phyloP scores from a whole-genome alignment of 179 eudicot genomes.

The Drosera spatulata region DNA sequence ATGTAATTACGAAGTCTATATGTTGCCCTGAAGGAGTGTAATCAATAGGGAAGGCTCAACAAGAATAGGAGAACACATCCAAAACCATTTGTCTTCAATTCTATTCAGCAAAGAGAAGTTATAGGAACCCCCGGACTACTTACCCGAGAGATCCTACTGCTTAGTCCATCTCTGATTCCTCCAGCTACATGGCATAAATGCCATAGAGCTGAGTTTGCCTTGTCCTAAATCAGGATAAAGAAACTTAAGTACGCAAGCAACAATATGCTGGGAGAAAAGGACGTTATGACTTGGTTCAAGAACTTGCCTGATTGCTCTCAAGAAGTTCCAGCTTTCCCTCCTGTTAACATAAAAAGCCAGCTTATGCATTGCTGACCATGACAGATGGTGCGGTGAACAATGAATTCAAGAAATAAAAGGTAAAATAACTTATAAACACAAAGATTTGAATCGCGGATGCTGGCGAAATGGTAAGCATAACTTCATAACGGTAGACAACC shows the following conservation, averaged over 20 bases:
- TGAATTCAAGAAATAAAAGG: background rate
- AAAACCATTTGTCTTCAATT: no score
- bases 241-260: slow-evolving; percentile 4
- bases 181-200: slow-evolving; percentile 83
- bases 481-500: no score
- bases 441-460: no score
- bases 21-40: no score
- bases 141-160: slow-evolving; percentile 46
- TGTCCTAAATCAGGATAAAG: slow-evolving; percentile 38
- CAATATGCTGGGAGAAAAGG: background rate
- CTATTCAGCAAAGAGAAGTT: no score
- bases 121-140: background rate
- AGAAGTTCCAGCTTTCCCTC: slow-evolving; percentile 85
- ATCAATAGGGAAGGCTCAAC: no score
- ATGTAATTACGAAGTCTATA: no score
- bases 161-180: slow-evolving; percentile 50
- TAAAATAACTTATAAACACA: background rate
- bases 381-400: background rate
- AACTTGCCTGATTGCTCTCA: slow-evolving; percentile 70
- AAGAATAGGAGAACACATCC: no score
- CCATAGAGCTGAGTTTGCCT: slow-evolving; percentile 77
- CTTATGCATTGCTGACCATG: background rate
- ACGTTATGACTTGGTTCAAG: background rate
- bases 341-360: slow-evolving; percentile 22
- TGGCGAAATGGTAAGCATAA: no score